These are phyloP conservation scores for Trichosporon sp. DNA, from an alignment of 1,284 basidiomycete genomes.

Conservation along the genomic window DNA sequence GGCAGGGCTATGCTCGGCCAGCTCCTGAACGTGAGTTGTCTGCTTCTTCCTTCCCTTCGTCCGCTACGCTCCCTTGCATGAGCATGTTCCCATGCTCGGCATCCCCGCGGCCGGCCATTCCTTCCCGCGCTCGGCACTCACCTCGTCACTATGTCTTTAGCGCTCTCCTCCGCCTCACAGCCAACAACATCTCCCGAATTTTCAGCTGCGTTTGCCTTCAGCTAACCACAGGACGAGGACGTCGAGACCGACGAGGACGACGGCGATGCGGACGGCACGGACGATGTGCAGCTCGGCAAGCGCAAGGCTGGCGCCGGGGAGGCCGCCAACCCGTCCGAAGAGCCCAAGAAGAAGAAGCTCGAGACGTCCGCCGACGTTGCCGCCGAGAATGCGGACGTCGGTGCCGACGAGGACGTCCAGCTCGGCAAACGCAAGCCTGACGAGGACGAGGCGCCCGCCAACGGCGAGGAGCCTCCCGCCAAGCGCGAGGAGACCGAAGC, in stretches of 20 bases:
- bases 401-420: conserved; percentile 15
- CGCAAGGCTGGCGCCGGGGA: conserved; percentile 33
- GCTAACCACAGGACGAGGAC: conserved; percentile 27
- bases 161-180: neutral
- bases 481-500: conserved; percentile 18
- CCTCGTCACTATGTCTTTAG: neutral
- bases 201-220: too few relatives aligned
- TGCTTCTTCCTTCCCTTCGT: too few relatives aligned
- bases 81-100: too few relatives aligned
- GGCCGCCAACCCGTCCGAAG: conserved; percentile 23
- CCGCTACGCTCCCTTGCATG: too few relatives aligned
- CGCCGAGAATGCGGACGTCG: neutral
- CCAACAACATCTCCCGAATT: too few relatives aligned
- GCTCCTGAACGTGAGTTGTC: conserved; percentile 30
- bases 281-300: conserved; percentile 30
- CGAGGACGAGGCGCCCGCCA: conserved; percentile 17
- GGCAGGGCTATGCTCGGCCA: conserved; percentile 30
- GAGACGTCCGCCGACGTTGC: conserved; percentile 20
- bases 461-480: conserved; percentile 15
- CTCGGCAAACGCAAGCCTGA: conserved; percentile 17
- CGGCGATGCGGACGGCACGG: conserved; percentile 31
- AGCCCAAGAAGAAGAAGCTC: conserved; percentile 24
- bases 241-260: conserved; percentile 32
- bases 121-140: too few relatives aligned
- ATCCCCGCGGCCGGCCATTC: too few relatives aligned